phyloP scores from a whole-genome alignment of 2,329 filamentous ascomycete genomes.

The Penicillium carneum region DNA sequence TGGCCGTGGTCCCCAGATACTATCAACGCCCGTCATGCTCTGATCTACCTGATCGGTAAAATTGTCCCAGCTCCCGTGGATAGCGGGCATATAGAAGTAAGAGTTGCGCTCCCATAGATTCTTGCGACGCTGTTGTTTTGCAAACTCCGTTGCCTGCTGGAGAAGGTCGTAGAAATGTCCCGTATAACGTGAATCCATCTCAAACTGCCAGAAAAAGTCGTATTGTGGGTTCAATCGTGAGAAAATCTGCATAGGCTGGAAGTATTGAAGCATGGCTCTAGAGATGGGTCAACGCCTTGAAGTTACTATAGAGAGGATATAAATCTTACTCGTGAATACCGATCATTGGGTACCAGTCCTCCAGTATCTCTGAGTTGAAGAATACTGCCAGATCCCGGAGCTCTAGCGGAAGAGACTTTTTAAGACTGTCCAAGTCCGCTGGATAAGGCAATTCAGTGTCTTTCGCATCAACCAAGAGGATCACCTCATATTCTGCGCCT shows the following conservation, averaged over 20 bases:
- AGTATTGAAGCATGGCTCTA: slow-evolving; percentile 24
- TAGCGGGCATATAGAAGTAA: slow-evolving; percentile 22
- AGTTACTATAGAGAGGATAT: background rate
- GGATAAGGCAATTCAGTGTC: slow-evolving; percentile 60
- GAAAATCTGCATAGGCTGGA: slow-evolving; percentile 23
- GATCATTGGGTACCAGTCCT: slow-evolving; percentile 24
- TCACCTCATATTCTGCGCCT: slow-evolving; percentile 84
- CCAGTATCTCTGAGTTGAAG: slow-evolving; percentile 19
- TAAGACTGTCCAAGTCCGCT: background rate
- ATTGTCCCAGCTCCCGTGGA: slow-evolving; percentile 20
- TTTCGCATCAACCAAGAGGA: slow-evolving; percentile 80
- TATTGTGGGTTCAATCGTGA: slow-evolving; percentile 21
- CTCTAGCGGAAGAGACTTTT: slow-evolving; percentile 11
- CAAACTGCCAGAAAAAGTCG: slow-evolving; percentile 25
- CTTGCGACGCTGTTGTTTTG: slow-evolving; percentile 23
- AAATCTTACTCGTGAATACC: slow-evolving; percentile 10
- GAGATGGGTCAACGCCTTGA: no score
- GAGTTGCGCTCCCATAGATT: slow-evolving; percentile 28
- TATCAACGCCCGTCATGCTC: slow-evolving; percentile 3
- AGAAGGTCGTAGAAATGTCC: slow-evolving; percentile 22
- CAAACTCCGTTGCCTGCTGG: slow-evolving; percentile 18
- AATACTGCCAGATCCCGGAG: slow-evolving; percentile 18
- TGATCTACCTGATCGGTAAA: slow-evolving; percentile 15
- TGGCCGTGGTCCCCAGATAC: slow-evolving; percentile 17
- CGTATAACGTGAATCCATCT: slow-evolving; percentile 24